These are phyloP conservation scores for Coemansia sp. DNA, from an alignment of 371 early-diverging fungal species.

Conservation along the genomic window DNA sequence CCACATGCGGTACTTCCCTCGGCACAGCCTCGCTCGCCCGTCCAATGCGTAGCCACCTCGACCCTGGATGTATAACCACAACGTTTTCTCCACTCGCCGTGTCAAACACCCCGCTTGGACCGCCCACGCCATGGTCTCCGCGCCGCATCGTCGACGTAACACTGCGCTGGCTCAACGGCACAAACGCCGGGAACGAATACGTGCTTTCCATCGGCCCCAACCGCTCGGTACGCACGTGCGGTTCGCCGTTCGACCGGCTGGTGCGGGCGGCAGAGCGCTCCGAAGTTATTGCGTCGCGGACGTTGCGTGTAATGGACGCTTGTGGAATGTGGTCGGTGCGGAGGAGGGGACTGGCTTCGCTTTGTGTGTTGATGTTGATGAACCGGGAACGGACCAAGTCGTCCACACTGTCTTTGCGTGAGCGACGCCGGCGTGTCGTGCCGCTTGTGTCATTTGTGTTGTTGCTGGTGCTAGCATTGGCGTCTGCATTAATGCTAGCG, in stretches of 20 bases:
- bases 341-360: neutral
- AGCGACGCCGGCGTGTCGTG: conserved; percentile 12
- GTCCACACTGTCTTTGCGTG: conserved; percentile 49
- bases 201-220: conserved; percentile 33
- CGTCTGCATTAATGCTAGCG: neutral
- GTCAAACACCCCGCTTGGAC: conserved; percentile 9
- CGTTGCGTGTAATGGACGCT: conserved; percentile 40
- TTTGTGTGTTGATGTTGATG: conserved; percentile 9
- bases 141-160: conserved; percentile 31
- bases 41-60: conserved; percentile 76
- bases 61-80: conserved; percentile 86
- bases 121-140: conserved; percentile 34
- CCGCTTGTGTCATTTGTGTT: neutral
- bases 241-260: neutral
- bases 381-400: conserved; percentile 46
- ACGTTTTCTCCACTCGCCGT: conserved; percentile 56
- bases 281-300: conserved; percentile 38
- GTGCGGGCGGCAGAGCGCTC: conserved; percentile 25
- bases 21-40: conserved; percentile 82
- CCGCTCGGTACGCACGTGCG: neutral
- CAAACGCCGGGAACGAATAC: conserved; percentile 43
- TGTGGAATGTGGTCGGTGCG: conserved; percentile 6
- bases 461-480: neutral
- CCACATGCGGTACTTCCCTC: conserved; percentile 72
- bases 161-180: conserved; percentile 26